Base-by-base conservation (phyloP, 2,329 filamentous ascomycete species). In the Neophaeococcomyces aloes region DNA sequence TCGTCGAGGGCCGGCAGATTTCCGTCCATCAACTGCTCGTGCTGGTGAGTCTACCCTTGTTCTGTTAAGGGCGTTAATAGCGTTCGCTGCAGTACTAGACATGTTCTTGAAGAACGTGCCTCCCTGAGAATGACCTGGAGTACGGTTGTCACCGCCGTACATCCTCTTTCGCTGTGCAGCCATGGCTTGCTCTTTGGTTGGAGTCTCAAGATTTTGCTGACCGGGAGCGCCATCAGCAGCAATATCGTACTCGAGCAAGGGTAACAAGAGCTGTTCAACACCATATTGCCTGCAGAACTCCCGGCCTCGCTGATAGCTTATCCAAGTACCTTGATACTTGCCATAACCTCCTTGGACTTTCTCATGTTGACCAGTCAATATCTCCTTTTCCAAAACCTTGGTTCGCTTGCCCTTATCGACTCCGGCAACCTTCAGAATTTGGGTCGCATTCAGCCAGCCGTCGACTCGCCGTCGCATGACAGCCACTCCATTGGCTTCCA, bases 291-390 rank as follows among this genome's bases (percentile, higher is more conserved):
- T 79, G 63, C 91, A 96, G 56, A 98, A 89, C 59, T 95, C 86
- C 35, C 93, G 75, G 1, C 89, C 91, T 48, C 89, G 79, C 38
- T 89, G 83, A 59, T 94, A 96, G 58, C 83, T 86, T 59, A 98
- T 94, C 91, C 91, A 98, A 2, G 91, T 98, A 44, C 91, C 91
- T 68, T 98, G 91, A 59, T 98, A 98, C 69, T 96, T 96, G 52
- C 91, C 91, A 59, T 98, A 98, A 4, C 91, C 91, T 27, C 91
- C 91, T 62, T 98, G 91, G 2, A 98, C 89, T 65, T 98, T 98
- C 63, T 98, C 91, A 63, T 98, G 89, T 59, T 94, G 86, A 57
- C 91, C 91, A 0, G 84, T 91, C 51, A 94, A 78, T 47, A 98
- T 94, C 64, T 98, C 91, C 65, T 96, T 96, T 62, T 98, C 91